Evolutionary conservation across 2,329 filamentous ascomycete genomes (phyloP), one percentile per base, ranked within the genome.

Genomic region (Rhynchosporium graminicola): DNA sequence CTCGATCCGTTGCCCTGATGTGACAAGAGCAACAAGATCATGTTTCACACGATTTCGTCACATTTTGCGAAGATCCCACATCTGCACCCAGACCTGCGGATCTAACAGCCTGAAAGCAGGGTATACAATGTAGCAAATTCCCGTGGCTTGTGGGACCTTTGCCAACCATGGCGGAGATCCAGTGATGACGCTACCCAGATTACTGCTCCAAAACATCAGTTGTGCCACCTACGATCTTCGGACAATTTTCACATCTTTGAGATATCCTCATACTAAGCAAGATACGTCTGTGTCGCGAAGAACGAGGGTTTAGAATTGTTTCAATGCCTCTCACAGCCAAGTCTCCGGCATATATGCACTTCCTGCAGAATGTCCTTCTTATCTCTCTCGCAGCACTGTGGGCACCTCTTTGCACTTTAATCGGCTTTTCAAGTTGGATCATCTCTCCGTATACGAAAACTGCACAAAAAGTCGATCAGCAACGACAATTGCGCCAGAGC

Each of bases 341-440:
- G 33, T 67, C 65, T 15, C 58, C 59, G 13, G 20, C 51, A 40
- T n/a, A 51, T 42, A 20, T 64, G 59, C 81, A 84, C 69, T 65
- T 77, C 38, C 70, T 77, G 58, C 80, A 82, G 67, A 82, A 83
- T 65, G 52, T 76, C 7, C 70, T 76, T 26, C 76, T 84, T 29
- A 71, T 83, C 43, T 10, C 51, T 3, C 54, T 68, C 3, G 28
- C 61, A 12, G 2, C 54, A 1, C 6, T 57, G 15, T 63, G 62
- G 29, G n/a, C 51, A n/a, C 66, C 66, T 15, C 58, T 68, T 31
- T 46, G 40, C 40, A 59, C 60, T n/a, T 8, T 59, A 47, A 55
- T 63, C 28, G 33, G 48, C 3, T 43, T 62, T 31, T 9, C 56
- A 4, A 64, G 62, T 9, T 55, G 46, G 2, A 40, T 66, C 4